These are phyloP conservation scores for Tolypocladium ovalisporum DNA, from an alignment of 2,329 filamentous ascomycete species.

Conservation along the genomic window DNA sequence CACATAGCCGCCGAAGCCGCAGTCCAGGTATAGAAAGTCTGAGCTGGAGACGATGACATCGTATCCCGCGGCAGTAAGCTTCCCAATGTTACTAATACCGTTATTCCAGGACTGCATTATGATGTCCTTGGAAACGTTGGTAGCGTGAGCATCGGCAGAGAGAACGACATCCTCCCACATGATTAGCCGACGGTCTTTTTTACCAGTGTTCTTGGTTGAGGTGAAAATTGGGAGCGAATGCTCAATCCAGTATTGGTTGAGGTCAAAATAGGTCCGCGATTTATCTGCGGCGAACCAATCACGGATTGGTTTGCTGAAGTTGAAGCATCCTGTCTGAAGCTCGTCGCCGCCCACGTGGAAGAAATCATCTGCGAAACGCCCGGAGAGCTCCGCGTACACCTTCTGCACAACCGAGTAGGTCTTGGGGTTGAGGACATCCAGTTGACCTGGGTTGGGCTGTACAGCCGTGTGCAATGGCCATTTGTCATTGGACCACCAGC, in stretches of 20 bases:
- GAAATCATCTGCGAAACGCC: slow-evolving; percentile 38
- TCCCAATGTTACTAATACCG: slow-evolving; percentile 37
- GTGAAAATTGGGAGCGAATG: slow-evolving; percentile 37
- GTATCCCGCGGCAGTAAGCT: slow-evolving; percentile 37
- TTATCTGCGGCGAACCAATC: slow-evolving; percentile 38
- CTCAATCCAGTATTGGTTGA: slow-evolving; percentile 44
- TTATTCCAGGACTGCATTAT: slow-evolving; percentile 46
- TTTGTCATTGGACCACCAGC: slow-evolving; percentile 50
- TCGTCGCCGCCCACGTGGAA: slow-evolving; percentile 48
- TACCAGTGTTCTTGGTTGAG: slow-evolving; percentile 8
- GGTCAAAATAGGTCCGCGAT: slow-evolving; percentile 31
- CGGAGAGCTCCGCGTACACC: slow-evolving; percentile 41
- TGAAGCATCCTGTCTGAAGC: slow-evolving; percentile 42
- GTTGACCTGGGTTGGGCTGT: slow-evolving; percentile 44
- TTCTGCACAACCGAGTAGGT: slow-evolving; percentile 42
- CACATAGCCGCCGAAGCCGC: slow-evolving; percentile 41
- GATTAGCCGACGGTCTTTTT: slow-evolving; percentile 36
- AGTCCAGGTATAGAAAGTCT: slow-evolving; percentile 47
- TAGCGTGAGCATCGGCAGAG: slow-evolving; percentile 28
- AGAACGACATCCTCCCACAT: slow-evolving; percentile 47
- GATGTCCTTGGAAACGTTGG: slow-evolving; percentile 35
- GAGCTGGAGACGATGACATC: slow-evolving; percentile 44
- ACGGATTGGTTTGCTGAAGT: slow-evolving; percentile 37
- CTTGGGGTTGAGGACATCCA: slow-evolving; percentile 43
- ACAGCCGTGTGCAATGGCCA: slow-evolving; percentile 40